phyloP scores from a whole-genome alignment of 306 rosid genomes.

The Castanea mollissima region DNA sequence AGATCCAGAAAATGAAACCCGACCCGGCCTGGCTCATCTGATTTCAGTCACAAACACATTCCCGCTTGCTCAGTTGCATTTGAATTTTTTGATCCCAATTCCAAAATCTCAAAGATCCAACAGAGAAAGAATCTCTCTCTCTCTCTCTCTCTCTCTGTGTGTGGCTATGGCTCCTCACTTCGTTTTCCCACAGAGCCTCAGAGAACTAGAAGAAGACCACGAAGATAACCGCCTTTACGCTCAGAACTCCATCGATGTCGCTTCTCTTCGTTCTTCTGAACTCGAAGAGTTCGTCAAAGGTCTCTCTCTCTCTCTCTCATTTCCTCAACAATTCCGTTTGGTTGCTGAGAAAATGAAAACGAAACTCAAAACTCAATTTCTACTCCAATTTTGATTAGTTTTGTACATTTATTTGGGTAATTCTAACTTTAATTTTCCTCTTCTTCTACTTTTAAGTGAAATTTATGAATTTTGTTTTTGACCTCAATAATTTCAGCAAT shows the following conservation, averaged over 20 bases:
- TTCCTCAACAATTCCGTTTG: background rate
- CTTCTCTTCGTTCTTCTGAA: conserved; percentile 57
- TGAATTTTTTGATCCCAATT: background rate
- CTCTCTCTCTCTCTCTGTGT: conserved; percentile 27
- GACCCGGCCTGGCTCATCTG: background rate
- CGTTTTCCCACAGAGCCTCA: conserved; percentile 64
- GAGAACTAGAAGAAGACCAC: conserved; percentile 60
- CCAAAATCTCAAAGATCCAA: background rate
- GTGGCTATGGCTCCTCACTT: conserved; percentile 65
- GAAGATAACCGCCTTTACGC: conserved; percentile 59
- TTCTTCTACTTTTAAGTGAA: too few relatives aligned
- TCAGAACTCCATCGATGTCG: conserved; percentile 38
- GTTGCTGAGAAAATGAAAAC: background rate
- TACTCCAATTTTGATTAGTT: background rate
- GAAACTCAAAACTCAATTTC: background rate
- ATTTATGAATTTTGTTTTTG: background rate
- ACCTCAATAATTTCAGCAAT: background rate
- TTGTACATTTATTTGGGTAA: background rate
- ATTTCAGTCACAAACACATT: too few relatives aligned
- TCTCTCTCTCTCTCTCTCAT: conserved; percentile 14
- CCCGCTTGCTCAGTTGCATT: too few relatives aligned
- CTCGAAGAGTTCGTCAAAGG: conserved; percentile 96
- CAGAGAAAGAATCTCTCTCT: background rate
- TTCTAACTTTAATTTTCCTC: background rate
- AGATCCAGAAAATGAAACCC: background rate